Evolutionary conservation across 2,329 filamentous ascomycete species (phyloP).

Genomic region (Allantophomopsis lycopodina): DNA sequence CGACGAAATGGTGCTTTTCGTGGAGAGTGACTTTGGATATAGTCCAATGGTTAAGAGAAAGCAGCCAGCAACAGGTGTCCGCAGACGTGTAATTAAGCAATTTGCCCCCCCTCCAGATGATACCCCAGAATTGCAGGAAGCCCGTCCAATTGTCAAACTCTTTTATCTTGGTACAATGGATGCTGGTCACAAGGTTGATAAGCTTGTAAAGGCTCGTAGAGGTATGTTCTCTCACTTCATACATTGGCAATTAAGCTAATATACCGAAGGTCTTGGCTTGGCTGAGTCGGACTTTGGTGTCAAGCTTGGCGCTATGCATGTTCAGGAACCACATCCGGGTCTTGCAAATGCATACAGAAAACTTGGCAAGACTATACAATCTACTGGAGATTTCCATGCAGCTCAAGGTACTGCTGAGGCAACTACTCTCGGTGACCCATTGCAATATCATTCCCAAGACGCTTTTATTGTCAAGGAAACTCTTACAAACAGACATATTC

Average conservation of each 20-base stretch:
- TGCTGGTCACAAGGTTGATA: conserved; percentile 91
- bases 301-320: conserved; percentile 74
- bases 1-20: conserved; percentile 94
- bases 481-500: conserved; percentile 90
- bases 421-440: conserved; percentile 82
- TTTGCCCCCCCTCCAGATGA: conserved; percentile 96
- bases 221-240: conserved; percentile 37
- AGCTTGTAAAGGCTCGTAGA: conserved; percentile 80
- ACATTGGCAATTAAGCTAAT: conserved; percentile 13
- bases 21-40: conserved; percentile 98
- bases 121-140: conserved; percentile 84
- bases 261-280: conserved; percentile 64
- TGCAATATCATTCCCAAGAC: conserved; percentile 90
- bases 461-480: conserved; percentile 98
- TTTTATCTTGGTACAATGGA: conserved; percentile 97
- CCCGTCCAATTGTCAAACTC: conserved; percentile 80
- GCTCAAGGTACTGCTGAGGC: conserved; percentile 95
- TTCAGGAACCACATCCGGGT: conserved; percentile 82
- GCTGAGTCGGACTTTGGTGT: conserved; percentile 88
- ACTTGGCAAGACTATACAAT: conserved; percentile 85
- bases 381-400: conserved; percentile 87
- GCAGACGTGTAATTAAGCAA: conserved; percentile 92
- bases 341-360: conserved; percentile 87
- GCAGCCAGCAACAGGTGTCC: conserved; percentile 90
- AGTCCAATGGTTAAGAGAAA: conserved; percentile 91